Percentiles rank a stretch among this genome's conserved stretches.
phyloP scores from a whole-genome alignment of 768 basidiomycete species.

The Termitomyces sp. region DNA sequence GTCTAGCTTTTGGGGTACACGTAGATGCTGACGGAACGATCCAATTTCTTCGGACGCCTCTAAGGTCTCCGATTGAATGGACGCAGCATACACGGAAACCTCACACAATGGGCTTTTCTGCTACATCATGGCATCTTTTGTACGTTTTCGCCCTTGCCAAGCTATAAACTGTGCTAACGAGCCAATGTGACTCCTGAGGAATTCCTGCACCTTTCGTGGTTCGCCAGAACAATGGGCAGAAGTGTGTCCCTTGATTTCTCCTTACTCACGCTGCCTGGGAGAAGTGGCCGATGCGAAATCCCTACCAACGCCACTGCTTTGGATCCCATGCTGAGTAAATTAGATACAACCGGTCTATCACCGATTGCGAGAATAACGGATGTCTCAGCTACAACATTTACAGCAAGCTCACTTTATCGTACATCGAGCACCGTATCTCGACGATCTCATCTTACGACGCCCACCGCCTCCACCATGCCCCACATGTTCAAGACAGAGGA shows the following conservation, averaged over 20 bases:
- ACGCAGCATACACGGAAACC: neutral
- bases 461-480: neutral
- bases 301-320: neutral
- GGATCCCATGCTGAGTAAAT: neutral
- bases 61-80: neutral
- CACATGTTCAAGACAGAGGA: neutral
- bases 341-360: neutral
- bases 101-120: neutral
- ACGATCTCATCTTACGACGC: neutral
- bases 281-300: neutral
- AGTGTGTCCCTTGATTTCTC: neutral
- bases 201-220: neutral
- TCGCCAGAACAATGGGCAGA: neutral
- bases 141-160: neutral
- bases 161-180: neutral
- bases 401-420: neutral
- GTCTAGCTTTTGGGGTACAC: neutral
- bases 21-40: neutral
- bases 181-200: neutral
- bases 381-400: neutral
- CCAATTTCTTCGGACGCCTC: neutral
- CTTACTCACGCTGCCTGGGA: conserved; percentile 5
- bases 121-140: neutral
- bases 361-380: neutral
- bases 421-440: neutral